Conservation (phyloP, 1,139 yeast species). For the Petasospora rhodanensis region DNA sequence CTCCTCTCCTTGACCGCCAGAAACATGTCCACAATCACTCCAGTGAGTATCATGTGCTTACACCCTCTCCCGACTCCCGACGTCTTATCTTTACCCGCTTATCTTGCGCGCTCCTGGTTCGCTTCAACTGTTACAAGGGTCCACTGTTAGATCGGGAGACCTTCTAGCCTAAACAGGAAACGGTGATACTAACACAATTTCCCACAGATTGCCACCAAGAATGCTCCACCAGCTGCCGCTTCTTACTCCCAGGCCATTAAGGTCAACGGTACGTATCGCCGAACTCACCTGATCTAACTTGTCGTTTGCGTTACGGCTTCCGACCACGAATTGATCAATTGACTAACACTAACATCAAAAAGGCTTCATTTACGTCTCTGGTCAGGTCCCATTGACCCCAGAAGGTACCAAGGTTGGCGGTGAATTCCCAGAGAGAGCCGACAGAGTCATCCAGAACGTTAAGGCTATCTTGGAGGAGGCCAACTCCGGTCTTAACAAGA, state of each 20-base stretch:
- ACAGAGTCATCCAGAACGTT: conserved; percentile 77
- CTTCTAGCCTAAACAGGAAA: not conserved
- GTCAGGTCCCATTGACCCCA: conserved; percentile 89
- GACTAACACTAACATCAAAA: not conserved
- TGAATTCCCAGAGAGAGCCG: conserved; percentile 74
- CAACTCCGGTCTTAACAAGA: conserved; percentile 73
- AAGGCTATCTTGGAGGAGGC: conserved; percentile 74
- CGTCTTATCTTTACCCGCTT: conserved; percentile 2
- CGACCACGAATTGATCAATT: no score
- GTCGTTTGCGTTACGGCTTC: no score
- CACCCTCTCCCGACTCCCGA: no score
- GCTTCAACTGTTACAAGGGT: no score
- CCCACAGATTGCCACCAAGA: conserved; percentile 57
- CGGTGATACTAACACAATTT: not conserved
- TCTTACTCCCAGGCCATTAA: conserved; percentile 92
- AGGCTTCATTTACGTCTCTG: conserved; percentile 86
- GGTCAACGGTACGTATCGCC: conserved; percentile 53
- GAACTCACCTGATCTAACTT: no score
- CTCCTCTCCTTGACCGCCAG: conserved; percentile 29
- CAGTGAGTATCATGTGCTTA: conserved; percentile 33
- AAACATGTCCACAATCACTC: conserved; percentile 41
- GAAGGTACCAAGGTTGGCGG: conserved; percentile 78
- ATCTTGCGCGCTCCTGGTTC: no score
- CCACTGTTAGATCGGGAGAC: no score
- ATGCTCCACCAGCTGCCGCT: conserved; percentile 95